Conservation (phyloP, 345 rosid genomes). For the Boechera divaricarpa region DNA sequence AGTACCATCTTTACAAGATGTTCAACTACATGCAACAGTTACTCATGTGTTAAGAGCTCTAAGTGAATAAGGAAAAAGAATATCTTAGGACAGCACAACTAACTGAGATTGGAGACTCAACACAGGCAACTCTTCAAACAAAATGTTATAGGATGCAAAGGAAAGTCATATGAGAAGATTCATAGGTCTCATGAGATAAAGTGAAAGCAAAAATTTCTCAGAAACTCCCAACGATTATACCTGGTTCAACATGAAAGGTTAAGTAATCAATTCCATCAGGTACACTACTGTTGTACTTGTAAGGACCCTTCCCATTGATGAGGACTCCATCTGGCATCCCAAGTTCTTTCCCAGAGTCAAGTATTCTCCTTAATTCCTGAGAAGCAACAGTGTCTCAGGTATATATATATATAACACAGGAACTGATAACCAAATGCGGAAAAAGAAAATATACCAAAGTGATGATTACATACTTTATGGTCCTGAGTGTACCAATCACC, state of each 20-base stretch:
- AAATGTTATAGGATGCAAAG: conserved; percentile 11
- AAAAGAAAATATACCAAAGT: neutral
- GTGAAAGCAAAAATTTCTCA: neutral
- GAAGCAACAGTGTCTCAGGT: conserved; percentile 16
- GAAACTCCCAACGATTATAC: conserved; percentile 41
- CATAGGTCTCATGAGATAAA: conserved; percentile 18
- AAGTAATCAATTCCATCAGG: conserved; percentile 80
- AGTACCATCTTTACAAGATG: conserved; percentile 20
- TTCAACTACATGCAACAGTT: conserved; percentile 5
- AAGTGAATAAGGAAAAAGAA: neutral
- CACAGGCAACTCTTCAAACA: neutral
- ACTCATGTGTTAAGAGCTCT: neutral
- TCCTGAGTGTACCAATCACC: conserved; percentile 90
- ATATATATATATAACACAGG: neutral
- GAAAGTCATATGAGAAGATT: conserved; percentile 7
- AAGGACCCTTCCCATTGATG: conserved; percentile 96
- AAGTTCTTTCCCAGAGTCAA: conserved; percentile 86
- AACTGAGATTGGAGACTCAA: conserved; percentile 3
- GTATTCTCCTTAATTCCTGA: conserved; percentile 70
- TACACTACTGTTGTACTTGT: conserved; percentile 70
- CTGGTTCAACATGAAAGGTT: conserved; percentile 77
- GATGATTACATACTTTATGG: conserved; percentile 67
- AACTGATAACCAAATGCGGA: neutral
- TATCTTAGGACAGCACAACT: conserved; percentile 13
- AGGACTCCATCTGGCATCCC: conserved; percentile 98